phyloP scores from a whole-genome alignment of 441 rosid species.

The Hura crepitans region DNA sequence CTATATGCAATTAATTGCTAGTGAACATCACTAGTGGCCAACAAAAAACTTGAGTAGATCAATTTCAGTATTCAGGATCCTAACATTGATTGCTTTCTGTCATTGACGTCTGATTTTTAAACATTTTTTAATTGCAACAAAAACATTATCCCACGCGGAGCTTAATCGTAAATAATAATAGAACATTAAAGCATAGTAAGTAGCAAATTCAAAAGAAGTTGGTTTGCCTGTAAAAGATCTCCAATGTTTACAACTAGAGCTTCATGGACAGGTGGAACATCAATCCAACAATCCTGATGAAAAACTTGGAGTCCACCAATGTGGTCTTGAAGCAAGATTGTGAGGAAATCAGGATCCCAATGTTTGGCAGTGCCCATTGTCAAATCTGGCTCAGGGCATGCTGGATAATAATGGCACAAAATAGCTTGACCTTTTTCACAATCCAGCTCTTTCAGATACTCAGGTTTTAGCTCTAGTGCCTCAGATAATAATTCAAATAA shows the following conservation, averaged over 20 bases:
- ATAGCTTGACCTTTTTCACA: constrained; percentile 25
- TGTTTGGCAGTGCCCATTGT: constrained; percentile 23
- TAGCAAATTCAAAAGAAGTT: too few species aligned
- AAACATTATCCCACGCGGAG: too few species aligned
- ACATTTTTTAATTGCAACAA: too few species aligned
- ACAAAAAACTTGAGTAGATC: too few species aligned
- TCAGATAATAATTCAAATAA: constrained; percentile 33
- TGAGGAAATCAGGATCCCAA: constrained; percentile 25
- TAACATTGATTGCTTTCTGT: too few species aligned
- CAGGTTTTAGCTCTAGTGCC: constrained; percentile 30
- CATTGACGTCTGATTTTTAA: too few species aligned
- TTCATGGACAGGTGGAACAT: constrained; percentile 22
- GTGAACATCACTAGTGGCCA: too few species aligned
- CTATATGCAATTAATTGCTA: too few species aligned
- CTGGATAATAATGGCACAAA: constrained; percentile 29
- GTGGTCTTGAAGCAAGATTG: constrained; percentile 23
- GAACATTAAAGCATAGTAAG: too few species aligned
- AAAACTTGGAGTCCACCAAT: constrained; percentile 25
- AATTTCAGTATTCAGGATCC: too few species aligned
- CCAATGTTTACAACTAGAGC: constrained; percentile 24
- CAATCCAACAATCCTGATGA: constrained; percentile 23
- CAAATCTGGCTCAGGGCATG: constrained; percentile 29
- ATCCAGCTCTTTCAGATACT: constrained; percentile 21
- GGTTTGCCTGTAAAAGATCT: constrained; percentile 25
- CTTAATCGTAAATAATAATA: too few species aligned